A percentile compares a stretch with the other conserved stretches of the same genome.
Conservation (phyloP, 768 basidiomycete species). For the Suillus subaureus region DNA sequence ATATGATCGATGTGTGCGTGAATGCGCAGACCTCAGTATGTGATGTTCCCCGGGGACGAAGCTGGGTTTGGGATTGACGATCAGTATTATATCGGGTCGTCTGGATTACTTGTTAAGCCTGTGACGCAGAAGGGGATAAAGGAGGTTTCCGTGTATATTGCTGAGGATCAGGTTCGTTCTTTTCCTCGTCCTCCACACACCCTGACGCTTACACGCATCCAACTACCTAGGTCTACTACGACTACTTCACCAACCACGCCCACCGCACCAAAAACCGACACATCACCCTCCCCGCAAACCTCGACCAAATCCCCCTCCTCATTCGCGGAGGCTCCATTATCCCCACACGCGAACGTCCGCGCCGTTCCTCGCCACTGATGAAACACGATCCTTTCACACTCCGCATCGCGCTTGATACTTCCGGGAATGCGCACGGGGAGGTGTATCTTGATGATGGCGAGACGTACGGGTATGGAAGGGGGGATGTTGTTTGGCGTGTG, state of each 20-base stretch:
- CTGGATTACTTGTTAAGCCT: conserved; percentile 70
- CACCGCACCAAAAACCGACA: conserved; percentile 42
- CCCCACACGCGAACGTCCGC: conserved; percentile 82
- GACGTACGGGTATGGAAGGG: conserved; percentile 64
- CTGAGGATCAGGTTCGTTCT: no score
- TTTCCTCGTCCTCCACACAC: not conserved
- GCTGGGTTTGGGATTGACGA: no score
- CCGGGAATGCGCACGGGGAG: conserved; percentile 68
- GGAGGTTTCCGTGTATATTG: no score
- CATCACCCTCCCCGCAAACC: conserved; percentile 77
- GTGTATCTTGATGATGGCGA: conserved; percentile 96
- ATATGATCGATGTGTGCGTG: no score
- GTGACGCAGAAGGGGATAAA: no score
- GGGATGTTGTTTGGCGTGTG: conserved; percentile 85
- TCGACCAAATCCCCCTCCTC: conserved; percentile 76
- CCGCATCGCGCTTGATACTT: conserved; percentile 63
- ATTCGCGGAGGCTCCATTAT: conserved; percentile 91
- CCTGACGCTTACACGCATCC: not conserved
- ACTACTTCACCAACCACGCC: conserved; percentile 31
- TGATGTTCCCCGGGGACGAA: no score
- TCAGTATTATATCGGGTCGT: conserved; percentile 64
- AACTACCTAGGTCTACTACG: conserved; percentile 77
- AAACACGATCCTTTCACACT: not conserved
- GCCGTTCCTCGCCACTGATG: conserved; percentile 66
- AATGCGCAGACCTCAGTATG: no score